Evolutionary conservation across 306 rosid genomes (phyloP), one percentile per base, ranked within the genome.

Genomic region (Lithocarpus polystachyus): DNA sequence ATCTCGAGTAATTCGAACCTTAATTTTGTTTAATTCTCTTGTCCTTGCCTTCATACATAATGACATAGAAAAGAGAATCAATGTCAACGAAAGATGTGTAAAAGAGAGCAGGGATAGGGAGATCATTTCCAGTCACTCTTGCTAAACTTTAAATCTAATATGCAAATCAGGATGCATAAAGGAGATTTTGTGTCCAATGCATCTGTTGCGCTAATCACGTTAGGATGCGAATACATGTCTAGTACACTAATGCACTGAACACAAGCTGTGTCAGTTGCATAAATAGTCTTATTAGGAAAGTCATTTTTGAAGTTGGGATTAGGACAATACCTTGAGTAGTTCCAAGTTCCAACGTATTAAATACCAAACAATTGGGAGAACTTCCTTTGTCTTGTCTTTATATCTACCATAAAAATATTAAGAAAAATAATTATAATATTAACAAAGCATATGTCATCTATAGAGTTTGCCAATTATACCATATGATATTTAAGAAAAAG

Each of bases 1-100:
- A 82, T 76, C 78, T 82, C 59, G 26, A 62, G 43, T 76, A 70
- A 35, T 73, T 79, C 80, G 71, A 59, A 28, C 28, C 28, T 57
- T 51, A 37, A 37, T 57, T 19, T 67, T 78, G 40, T 22, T 35
- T 48, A 33, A 20, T 56, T 40, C 57, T 3, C 24, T 37, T 5
- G 33, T 26, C 17, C 14, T 51, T 40, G 7, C 13, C 29, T 12
- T 35, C 26, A 33, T 52, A 37, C 26, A 2, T 28, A 24, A 17
- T 11, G 40, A 60, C 15, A 54, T 55, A 37, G 71, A 12, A 70
- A 71, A 57, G 61, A 78, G 68, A 14, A 19, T 22, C 14, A n/a
- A 1, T 26, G 65, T 18, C 37, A 28, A 14, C 29, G 37, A 62
- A 60, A 22, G 17, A 60, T 60, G 31, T 23, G 62, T 12, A 56